These are phyloP conservation scores for Corynespora cassiicola DNA, from an alignment of 2,329 filamentous ascomycete genomes.

Conservation along the genomic window DNA sequence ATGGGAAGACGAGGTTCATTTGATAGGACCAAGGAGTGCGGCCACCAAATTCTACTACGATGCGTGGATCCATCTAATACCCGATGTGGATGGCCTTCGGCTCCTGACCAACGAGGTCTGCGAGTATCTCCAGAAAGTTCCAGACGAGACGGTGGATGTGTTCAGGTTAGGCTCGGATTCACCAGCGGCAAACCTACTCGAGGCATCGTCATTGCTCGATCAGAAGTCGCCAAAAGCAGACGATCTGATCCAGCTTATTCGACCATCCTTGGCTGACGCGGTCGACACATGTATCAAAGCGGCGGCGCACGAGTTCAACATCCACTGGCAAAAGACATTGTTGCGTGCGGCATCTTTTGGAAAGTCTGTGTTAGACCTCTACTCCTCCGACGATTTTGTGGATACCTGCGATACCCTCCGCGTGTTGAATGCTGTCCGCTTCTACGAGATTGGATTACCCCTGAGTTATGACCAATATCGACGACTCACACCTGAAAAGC, in stretches of 20 bases:
- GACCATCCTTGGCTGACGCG: constrained; percentile 84
- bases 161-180: constrained; percentile 89
- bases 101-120: constrained; percentile 93
- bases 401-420: constrained; percentile 96
- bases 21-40: constrained; percentile 84
- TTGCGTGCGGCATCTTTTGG: constrained; percentile 97
- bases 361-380: constrained; percentile 95
- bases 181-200: constrained; percentile 88
- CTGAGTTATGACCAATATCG: constrained; percentile 94
- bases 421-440: constrained; percentile 89
- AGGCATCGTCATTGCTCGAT: constrained; percentile 90
- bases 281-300: constrained; percentile 94
- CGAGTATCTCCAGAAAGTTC: constrained; percentile 95
- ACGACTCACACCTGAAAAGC: constrained; percentile 83
- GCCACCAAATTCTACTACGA: constrained; percentile 87
- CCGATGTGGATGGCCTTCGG: constrained; percentile 88
- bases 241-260: constrained; percentile 95
- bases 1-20: constrained; percentile 97
- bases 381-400: constrained; percentile 98
- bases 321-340: constrained; percentile 92
- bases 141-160: constrained; percentile 83
- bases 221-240: constrained; percentile 96
- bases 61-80: constrained; percentile 84
- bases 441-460: constrained; percentile 88
- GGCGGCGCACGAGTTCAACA: constrained; percentile 87